These are phyloP conservation scores for Naganishia cerealis DNA, from an alignment of 1,284 basidiomycete species.

Conservation along the genomic window DNA sequence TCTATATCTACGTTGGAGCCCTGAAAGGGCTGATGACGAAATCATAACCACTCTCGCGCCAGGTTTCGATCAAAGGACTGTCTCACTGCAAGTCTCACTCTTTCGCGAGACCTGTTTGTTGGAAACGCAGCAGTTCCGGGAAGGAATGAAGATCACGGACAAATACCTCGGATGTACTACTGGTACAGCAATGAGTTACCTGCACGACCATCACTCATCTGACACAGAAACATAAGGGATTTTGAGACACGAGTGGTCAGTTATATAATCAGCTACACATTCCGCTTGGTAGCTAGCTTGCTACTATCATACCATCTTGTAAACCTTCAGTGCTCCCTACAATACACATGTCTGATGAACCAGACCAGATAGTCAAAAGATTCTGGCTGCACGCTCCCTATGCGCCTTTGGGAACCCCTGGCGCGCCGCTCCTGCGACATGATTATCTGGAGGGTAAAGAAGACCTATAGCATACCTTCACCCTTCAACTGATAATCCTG, in stretches of 20 bases:
- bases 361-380: neutral
- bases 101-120: conserved; percentile 1
- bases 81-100: neutral
- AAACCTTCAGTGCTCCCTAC: neutral
- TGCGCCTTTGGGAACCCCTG: too few relatives aligned
- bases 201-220: too few relatives aligned
- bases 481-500: too few relatives aligned
- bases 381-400: neutral
- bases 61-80: neutral
- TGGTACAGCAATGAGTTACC: neutral
- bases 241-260: neutral
- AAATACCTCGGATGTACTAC: conserved; percentile 2
- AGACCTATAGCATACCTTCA: too few relatives aligned
- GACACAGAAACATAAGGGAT: neutral
- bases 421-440: too few relatives aligned
- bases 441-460: too few relatives aligned
- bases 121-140: neutral
- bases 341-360: neutral
- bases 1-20: too few relatives aligned
- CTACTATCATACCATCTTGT: neutral
- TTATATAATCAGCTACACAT: neutral
- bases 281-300: neutral
- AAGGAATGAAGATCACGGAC: conserved; percentile 3
- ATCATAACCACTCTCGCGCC: neutral
- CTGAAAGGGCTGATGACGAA: neutral